Percentiles rank a stretch among this genome's conserved stretches.
These are phyloP conservation scores for Exophiala aquamarina DNA, from an alignment of 2,329 filamentous ascomycete species.

Conservation along the genomic window DNA sequence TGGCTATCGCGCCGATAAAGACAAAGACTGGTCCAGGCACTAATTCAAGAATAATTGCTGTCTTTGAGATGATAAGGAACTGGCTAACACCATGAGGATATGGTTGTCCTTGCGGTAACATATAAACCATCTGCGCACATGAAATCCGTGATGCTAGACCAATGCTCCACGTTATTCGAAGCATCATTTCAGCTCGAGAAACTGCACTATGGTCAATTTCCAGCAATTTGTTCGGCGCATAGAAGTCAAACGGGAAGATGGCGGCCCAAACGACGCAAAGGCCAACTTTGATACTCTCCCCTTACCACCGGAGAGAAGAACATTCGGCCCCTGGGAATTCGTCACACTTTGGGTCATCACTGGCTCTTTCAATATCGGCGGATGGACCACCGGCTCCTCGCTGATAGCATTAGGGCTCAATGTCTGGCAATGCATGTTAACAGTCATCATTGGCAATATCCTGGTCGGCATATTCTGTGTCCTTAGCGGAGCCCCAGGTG, in stretches of 20 bases:
- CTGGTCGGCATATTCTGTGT: constrained; percentile 27
- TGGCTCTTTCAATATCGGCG: constrained; percentile 31
- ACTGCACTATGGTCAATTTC: no score
- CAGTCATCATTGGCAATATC: constrained; percentile 27
- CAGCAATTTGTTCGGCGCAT: not conserved
- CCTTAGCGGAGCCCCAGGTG: constrained; percentile 27
- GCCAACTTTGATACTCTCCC: constrained; percentile 32
- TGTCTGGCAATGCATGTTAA: constrained; percentile 29
- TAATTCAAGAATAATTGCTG: no score
- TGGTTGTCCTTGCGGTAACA: no score
- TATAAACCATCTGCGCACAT: no score
- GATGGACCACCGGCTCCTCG: constrained; percentile 33
- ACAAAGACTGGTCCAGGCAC: no score
- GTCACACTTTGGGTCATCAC: constrained; percentile 22
- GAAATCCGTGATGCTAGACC: no score
- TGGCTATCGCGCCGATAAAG: no score
- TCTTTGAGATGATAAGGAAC: no score
- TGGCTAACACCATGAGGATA: no score
- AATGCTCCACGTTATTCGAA: no score
- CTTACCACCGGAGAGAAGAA: constrained; percentile 75
- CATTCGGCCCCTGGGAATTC: constrained; percentile 89
- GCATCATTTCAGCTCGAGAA: no score
- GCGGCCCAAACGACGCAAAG: not conserved
- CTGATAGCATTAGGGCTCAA: constrained; percentile 31
- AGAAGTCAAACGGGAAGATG: constrained; percentile 4